Conservation (phyloP, 768 basidiomycete species). For the Macrolepiota albuminosa region DNA sequence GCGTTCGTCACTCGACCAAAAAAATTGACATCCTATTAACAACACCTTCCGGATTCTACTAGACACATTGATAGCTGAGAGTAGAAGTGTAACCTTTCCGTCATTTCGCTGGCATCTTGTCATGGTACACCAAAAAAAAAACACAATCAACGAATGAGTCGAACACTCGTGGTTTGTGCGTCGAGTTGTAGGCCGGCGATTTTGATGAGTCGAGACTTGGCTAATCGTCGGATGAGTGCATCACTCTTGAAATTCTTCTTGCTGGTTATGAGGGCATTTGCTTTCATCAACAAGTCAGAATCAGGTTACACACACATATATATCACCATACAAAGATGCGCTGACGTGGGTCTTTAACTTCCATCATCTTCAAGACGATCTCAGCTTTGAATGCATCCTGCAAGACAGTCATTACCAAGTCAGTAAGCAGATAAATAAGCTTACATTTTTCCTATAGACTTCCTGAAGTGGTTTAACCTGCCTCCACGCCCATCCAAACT, state of each 20-base stretch:
- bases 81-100: background rate
- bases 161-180: background rate
- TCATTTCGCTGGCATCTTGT: background rate
- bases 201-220: background rate
- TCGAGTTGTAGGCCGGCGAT: background rate
- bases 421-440: conserved; percentile 10
- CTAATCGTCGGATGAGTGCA: background rate
- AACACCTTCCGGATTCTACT: background rate
- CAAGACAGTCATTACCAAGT: background rate
- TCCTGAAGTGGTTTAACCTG: conserved; percentile 40
- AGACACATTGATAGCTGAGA: background rate
- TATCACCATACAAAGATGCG: background rate
- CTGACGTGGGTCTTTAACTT: conserved; percentile 22
- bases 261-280: background rate
- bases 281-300: background rate
- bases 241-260: background rate
- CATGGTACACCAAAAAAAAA: background rate
- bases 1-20: background rate
- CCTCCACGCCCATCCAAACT: conserved; percentile 50
- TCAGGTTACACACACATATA: background rate
- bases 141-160: background rate
- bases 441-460: conserved; percentile 37
- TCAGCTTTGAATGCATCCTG: conserved; percentile 18
- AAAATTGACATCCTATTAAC: background rate
- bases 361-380: conserved; percentile 21